phyloP scores from a whole-genome alignment of 148 eudicot species.

The Spergularia bocconei region DNA sequence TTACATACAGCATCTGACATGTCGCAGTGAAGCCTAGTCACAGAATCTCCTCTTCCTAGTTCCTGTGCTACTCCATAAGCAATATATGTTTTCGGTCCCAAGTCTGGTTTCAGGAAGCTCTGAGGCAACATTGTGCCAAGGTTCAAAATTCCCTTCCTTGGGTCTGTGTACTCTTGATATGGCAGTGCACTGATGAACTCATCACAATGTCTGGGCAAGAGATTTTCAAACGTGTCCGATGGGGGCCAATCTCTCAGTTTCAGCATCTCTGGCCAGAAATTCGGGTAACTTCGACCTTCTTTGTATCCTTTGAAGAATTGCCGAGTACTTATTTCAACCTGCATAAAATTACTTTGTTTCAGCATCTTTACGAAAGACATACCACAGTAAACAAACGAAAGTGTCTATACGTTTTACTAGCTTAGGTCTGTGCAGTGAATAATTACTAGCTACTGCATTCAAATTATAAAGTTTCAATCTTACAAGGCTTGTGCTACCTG shows the following conservation, averaged over 20 bases:
- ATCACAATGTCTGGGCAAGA: constrained; percentile 80
- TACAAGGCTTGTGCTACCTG: too few relatives aligned
- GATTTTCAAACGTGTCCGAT: constrained; percentile 77
- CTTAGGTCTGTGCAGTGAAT: too few relatives aligned
- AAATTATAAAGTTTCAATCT: too few relatives aligned
- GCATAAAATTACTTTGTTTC: constrained; percentile 4
- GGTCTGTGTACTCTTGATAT: constrained; percentile 78
- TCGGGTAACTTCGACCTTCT: constrained; percentile 58
- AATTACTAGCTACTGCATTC: too few relatives aligned
- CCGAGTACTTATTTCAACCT: constrained; percentile 69
- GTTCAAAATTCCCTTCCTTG: constrained; percentile 73
- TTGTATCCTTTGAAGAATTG: constrained; percentile 74
- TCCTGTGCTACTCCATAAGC: constrained; percentile 75
- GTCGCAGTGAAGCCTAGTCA: constrained; percentile 94
- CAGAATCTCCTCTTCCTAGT: constrained; percentile 94
- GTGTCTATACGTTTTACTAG: too few relatives aligned
- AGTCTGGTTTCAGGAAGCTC: constrained; percentile 66
- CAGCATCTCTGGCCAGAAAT: constrained; percentile 95
- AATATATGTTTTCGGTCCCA: constrained; percentile 93
- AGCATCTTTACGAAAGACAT: not conserved
- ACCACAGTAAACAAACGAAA: too few relatives aligned
- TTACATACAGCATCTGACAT: constrained; percentile 92
- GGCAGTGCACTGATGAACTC: constrained; percentile 83
- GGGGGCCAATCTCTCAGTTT: constrained; percentile 99
- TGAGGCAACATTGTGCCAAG: constrained; percentile 71